phyloP scores from a whole-genome alignment of 2,329 filamentous ascomycete genomes.

The Lojkania enalia region DNA sequence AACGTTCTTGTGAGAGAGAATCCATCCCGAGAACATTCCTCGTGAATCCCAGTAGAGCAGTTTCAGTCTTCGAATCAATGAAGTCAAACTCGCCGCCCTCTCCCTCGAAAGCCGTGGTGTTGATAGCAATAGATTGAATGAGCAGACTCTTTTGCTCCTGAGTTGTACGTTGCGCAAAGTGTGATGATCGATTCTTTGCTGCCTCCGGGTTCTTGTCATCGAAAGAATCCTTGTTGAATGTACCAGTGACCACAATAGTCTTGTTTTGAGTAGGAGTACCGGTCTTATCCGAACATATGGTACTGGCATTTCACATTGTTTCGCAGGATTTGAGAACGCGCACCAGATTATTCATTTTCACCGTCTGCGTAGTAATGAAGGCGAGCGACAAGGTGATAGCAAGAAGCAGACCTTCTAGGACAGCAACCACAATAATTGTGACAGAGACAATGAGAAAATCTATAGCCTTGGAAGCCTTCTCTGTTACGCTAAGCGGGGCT shows the following conservation, averaged over 20 bases:
- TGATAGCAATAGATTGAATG: conserved; percentile 32
- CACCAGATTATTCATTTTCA: conserved; percentile 43
- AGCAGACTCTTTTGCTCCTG: conserved; percentile 31
- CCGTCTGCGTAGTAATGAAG: conserved; percentile 35
- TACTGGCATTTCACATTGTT: conserved; percentile 41
- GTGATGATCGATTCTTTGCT: conserved; percentile 43
- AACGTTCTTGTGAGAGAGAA: conserved; percentile 51
- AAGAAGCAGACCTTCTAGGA: conserved; percentile 43
- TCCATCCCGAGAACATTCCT: conserved; percentile 55
- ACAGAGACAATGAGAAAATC: conserved; percentile 46
- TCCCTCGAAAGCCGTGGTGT: conserved; percentile 58
- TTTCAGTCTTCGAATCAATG: conserved; percentile 61
- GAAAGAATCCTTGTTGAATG: conserved; percentile 45
- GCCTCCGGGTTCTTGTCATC: conserved; percentile 58
- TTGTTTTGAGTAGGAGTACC: conserved; percentile 46
- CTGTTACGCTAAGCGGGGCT: conserved; percentile 29
- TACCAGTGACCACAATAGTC: conserved; percentile 48
- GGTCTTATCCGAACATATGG: conserved; percentile 45
- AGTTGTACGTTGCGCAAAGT: conserved; percentile 49
- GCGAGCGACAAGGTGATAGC: conserved; percentile 35
- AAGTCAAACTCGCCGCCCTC: conserved; percentile 53
- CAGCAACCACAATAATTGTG: conserved; percentile 46
- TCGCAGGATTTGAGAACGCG: conserved; percentile 41
- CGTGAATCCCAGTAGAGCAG: conserved; percentile 56
- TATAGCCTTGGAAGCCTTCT: conserved; percentile 43